Percentiles rank a stretch among this genome's conserved stretches.
Conservation (phyloP, 331 rosid genomes). For the Phaseolus coccineus region DNA sequence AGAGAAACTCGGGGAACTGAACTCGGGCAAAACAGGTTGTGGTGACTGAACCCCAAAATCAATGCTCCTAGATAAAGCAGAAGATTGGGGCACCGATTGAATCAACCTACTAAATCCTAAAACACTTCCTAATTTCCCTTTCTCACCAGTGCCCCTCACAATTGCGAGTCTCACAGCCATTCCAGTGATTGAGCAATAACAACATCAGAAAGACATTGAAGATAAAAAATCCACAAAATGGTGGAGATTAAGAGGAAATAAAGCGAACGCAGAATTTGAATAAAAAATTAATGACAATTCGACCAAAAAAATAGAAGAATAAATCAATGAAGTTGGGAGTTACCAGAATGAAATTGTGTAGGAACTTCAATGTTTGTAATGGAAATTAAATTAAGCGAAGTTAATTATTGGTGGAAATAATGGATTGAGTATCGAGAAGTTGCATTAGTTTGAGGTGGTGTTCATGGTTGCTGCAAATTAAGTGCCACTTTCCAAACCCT, state of each 20-base stretch:
- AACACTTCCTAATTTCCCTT: conserved; percentile 40
- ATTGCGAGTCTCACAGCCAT: conserved; percentile 59
- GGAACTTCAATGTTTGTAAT: background rate
- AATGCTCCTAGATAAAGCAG: conserved; percentile 58
- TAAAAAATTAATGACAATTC: background rate
- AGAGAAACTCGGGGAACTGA: conserved; percentile 60
- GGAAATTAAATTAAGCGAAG: background rate
- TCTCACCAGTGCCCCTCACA: conserved; percentile 46
- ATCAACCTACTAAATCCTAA: conserved; percentile 55
- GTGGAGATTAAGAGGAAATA: background rate
- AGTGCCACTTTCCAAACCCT: conserved; percentile 29
- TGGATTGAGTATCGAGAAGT: background rate
- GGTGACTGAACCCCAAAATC: conserved; percentile 37
- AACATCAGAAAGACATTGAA: background rate
- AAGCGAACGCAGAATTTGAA: background rate
- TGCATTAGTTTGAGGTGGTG: background rate
- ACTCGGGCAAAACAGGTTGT: conserved; percentile 64
- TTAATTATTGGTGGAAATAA: background rate
- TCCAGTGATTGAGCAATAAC: conserved; percentile 25
- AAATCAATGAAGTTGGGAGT: background rate
- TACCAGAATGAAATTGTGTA: background rate
- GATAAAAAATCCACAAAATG: background rate
- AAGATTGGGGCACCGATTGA: conserved; percentile 55
- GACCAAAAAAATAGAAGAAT: background rate
- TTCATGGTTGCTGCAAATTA: background rate